Base-by-base conservation (phyloP, 208 protist genomes). In the Crithidia expoeki region DNA sequence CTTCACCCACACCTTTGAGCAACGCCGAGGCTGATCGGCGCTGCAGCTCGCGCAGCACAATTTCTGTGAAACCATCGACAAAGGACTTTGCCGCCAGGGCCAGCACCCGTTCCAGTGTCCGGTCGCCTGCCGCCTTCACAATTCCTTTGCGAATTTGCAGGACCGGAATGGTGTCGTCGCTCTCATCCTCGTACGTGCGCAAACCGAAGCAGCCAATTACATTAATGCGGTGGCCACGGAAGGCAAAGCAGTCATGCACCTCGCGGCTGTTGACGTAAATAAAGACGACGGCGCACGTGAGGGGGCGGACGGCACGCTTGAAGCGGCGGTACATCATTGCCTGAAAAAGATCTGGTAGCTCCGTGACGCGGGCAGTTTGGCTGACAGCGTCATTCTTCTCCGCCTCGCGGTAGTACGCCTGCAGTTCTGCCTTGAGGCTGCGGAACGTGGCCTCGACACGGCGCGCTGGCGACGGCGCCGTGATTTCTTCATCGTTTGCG, bases 151-250 rank as follows among this genome's bases (percentile, higher is more conserved):
- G 81, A 12, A 79, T 58, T 60, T 89, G 76, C 23, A 93, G 69
- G 27, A 76, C 77, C 4, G 84, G 81, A 1, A 81, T 60, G 25
- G 61, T 50, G 56, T 83, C 76, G 61, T 84, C 72, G 25, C 16
- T 25, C 47, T 70, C 59, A 51, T 76, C 58, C 47, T 90, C 82
- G 47, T 74, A 65, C 33, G 72, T 75, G 55, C 81, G 77, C 51
- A 77, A 83, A 17, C 81, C 80, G 57, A 93, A 85, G 73, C 81
- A 87, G 23, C 87, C 87, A 63, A 93, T 93, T 40, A 93, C 79
- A 67, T 93, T 93, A 28, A 89, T 80, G 34, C 76, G 73, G 33
- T 81, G 71, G 30, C 83, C 83, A 21, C 63, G 75, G 52, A 93
- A 90, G 50, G 60, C 59, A 62, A 93, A 90, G 57, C 87, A 86